Conservation (phyloP, 805 yeast genomes). For the Candida krabiensis region DNA sequence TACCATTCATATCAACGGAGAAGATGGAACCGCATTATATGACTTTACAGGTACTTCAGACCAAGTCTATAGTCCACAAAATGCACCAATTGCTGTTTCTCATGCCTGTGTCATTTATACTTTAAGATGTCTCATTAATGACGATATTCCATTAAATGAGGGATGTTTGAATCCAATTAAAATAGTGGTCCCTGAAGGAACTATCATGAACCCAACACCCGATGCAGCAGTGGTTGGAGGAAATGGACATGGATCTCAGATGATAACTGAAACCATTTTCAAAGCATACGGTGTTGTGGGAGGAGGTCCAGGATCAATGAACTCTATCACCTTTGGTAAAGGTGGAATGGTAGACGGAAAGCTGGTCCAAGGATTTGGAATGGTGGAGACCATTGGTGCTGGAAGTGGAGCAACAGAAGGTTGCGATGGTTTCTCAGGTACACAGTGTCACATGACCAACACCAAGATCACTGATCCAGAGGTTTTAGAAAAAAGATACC, state of each 20-base stretch:
- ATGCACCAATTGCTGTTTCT: slow-evolving; percentile 53
- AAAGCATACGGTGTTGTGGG: slow-evolving; percentile 81
- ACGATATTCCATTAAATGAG: slow-evolving; percentile 53
- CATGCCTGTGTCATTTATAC: slow-evolving; percentile 54
- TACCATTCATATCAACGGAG: slow-evolving; percentile 37
- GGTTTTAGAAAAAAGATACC: slow-evolving; percentile 49
- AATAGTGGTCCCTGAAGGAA: slow-evolving; percentile 31
- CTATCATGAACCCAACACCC: slow-evolving; percentile 37
- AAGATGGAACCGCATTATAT: slow-evolving; percentile 42
- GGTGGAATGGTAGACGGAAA: slow-evolving; percentile 42
- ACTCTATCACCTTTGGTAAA: slow-evolving; percentile 83
- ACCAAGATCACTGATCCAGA: slow-evolving; percentile 29
- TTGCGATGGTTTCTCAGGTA: slow-evolving; percentile 46
- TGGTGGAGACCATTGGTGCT: slow-evolving; percentile 53
- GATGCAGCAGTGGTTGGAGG: slow-evolving; percentile 44
- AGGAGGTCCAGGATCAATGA: slow-evolving; percentile 88
- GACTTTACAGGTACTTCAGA: slow-evolving; percentile 52
- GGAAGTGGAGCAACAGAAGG: slow-evolving; percentile 50
- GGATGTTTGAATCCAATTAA: slow-evolving; percentile 40
- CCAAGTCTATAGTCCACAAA: slow-evolving; percentile 50
- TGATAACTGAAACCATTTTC: slow-evolving; percentile 78
- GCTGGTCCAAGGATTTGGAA: slow-evolving; percentile 54
- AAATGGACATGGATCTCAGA: slow-evolving; percentile 74
- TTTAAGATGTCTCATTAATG: slow-evolving; percentile 45
- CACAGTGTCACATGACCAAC: slow-evolving; percentile 54